These are phyloP conservation scores for Bondarzewia mesenterica DNA, from an alignment of 1,284 basidiomycete genomes.

Conservation along the genomic window DNA sequence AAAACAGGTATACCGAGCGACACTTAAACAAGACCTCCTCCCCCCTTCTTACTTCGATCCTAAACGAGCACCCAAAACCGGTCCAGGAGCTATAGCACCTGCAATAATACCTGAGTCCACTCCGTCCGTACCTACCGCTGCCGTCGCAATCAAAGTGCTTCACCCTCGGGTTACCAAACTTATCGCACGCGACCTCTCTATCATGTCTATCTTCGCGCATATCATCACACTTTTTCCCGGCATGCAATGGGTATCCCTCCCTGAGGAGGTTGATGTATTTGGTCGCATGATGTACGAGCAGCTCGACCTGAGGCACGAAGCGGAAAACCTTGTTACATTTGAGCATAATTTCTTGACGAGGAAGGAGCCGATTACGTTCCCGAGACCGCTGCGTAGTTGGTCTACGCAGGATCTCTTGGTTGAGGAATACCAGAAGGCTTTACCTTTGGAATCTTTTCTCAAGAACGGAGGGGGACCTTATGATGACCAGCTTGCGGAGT, in stretches of 20 bases:
- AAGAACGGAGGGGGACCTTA: slow-evolving; percentile 87
- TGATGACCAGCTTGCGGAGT: slow-evolving; percentile 84
- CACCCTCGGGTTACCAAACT: slow-evolving; percentile 81
- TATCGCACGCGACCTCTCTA: slow-evolving; percentile 84
- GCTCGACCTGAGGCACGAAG: slow-evolving; percentile 87
- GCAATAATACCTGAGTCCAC: slow-evolving; percentile 52
- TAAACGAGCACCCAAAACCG: slow-evolving; percentile 43
- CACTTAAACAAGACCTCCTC: slow-evolving; percentile 75
- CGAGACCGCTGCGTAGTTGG: slow-evolving; percentile 76
- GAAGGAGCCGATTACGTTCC: slow-evolving; percentile 83
- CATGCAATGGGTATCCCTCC: slow-evolving; percentile 94
- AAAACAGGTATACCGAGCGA: slow-evolving; percentile 79
- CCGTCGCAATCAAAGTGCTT: slow-evolving; percentile 93
- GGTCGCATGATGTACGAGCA: slow-evolving; percentile 97
- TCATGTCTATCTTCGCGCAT: slow-evolving; percentile 91
- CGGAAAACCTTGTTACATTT: slow-evolving; percentile 81
- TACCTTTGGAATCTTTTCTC: slow-evolving; percentile 87
- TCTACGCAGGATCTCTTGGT: slow-evolving; percentile 79
- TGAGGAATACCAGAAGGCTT: slow-evolving; percentile 90
- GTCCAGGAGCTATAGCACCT: slow-evolving; percentile 42
- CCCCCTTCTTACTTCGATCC: slow-evolving; percentile 74
- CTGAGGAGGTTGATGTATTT: slow-evolving; percentile 93
- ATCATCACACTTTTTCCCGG: slow-evolving; percentile 80
- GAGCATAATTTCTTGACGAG: slow-evolving; percentile 80
- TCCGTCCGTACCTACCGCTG: slow-evolving; percentile 65